Evolutionary conservation across 148 eudicot species (phyloP), one percentile per base, ranked within the genome.

Genomic region (Chenopodium quinoa): DNA sequence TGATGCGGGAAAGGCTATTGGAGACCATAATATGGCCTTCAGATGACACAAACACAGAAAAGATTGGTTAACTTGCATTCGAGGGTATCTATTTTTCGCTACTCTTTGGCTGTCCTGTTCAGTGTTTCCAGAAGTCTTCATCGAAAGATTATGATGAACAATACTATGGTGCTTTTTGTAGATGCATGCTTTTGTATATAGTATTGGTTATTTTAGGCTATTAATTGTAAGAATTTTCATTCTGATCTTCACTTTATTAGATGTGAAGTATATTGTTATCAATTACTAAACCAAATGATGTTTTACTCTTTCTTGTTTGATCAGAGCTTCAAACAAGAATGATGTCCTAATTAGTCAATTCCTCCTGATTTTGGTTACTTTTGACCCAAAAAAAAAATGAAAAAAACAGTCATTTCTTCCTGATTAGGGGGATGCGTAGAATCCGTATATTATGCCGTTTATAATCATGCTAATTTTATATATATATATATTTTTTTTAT

Each of bases 1-100:
- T 95, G 93, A 90, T 95, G 99, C 99, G 99, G 17, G 97, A 93
- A 76, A 91, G 97, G 83, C 93, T 95, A 27, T 82, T 90, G 83
- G 95, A 95, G 85, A 95, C 99, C 0, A 89, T 92, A 52, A 87
- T 91, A 77, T 95, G 97, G 97, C 97, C 97, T 2, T 86, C 97
- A 25, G 97, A 93, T 48, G 99, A 95, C 82, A 75, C 94, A 46
- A 91, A 91, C 86, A 79, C 92, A 7, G 95, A 91, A 85, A 90
- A 83, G 84, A 88, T 89, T 19, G 91, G 89, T 58, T 92, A 75
- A 78, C 2, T 12, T 73, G 60, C 69, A 2, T 25, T 44, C 11
- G 10, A 27, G 31, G 50, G 14, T 3, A 19, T 71, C 70, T 54
- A 22, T 62, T 32, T 25, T 71, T 67, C 19, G 19, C 31, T 56